phyloP scores from a whole-genome alignment of 1,139 yeast species.

The Pichiaceae sp. region DNA sequence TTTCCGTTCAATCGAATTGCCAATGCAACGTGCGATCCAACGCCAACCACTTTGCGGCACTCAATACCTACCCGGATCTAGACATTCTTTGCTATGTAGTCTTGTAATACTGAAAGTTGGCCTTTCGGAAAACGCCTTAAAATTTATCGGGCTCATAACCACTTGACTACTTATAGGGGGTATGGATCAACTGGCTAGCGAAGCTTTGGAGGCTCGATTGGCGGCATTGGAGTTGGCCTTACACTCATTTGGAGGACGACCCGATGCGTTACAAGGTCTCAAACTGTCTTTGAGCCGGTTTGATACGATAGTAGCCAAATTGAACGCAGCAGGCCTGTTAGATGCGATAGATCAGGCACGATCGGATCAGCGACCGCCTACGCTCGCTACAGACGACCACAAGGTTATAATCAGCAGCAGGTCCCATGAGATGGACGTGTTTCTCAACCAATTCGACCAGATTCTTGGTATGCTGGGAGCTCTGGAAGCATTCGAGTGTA shows the following conservation, averaged over 20 bases:
- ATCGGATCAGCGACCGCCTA: conserved; percentile 1
- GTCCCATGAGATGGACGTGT: conserved; percentile 4
- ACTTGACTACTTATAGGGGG: too few relatives aligned
- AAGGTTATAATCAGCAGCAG: conserved; percentile 8
- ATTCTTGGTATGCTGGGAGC: conserved; percentile 4
- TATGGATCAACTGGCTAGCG: neutral
- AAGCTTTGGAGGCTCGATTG: neutral
- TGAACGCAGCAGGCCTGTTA: neutral
- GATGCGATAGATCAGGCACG: neutral
- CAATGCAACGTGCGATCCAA: too few relatives aligned
- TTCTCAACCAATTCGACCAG: conserved; percentile 10
- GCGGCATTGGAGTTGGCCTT: neutral
- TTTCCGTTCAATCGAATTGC: too few relatives aligned
- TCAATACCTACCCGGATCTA: conserved; percentile 68
- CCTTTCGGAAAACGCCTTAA: too few relatives aligned
- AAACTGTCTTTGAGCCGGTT: neutral
- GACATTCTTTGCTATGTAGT: conserved; percentile 43
- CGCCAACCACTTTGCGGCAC: too few relatives aligned
- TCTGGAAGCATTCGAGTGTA: conserved; percentile 5
- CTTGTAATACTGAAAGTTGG: too few relatives aligned
- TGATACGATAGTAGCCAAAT: neutral
- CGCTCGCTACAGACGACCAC: conserved; percentile 7
- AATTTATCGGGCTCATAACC: neutral
- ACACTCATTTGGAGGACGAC: neutral
- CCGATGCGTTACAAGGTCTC: neutral